A percentile compares a stretch with the other conserved stretches of the same genome.
phyloP scores from a whole-genome alignment of 805 yeast genomes.

The Schwanniomyces vanrijiae region DNA sequence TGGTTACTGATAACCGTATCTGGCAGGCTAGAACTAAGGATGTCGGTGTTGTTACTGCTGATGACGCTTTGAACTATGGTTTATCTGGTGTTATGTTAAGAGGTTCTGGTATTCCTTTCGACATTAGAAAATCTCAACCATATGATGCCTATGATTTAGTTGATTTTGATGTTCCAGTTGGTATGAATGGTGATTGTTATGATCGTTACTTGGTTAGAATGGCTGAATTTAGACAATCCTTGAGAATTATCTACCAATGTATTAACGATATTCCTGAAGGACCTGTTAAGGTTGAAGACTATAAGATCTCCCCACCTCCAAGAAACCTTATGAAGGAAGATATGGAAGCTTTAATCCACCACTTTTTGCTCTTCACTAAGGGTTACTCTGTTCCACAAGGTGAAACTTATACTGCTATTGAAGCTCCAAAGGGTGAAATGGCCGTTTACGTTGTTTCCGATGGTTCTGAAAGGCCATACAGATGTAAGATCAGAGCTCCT shows the following conservation, averaged over 20 bases:
- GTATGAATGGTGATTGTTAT: slow-evolving; percentile 85
- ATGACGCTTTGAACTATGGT: slow-evolving; percentile 80
- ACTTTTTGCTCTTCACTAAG: slow-evolving; percentile 82
- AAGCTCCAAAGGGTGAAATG: slow-evolving; percentile 96
- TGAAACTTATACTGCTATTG: slow-evolving; percentile 87
- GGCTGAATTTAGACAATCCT: slow-evolving; percentile 90
- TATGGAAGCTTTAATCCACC: slow-evolving; percentile 91
- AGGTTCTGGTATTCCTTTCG: slow-evolving; percentile 88
- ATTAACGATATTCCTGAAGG: slow-evolving; percentile 91
- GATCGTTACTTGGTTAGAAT: slow-evolving; percentile 86
- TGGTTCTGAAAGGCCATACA: slow-evolving; percentile 87
- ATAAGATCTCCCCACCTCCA: slow-evolving; percentile 81
- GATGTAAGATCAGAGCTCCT: slow-evolving; percentile 93
- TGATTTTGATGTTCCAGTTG: slow-evolving; percentile 86
- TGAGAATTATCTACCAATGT: slow-evolving; percentile 87
- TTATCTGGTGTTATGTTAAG: slow-evolving; percentile 87
- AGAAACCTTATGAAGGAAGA: slow-evolving; percentile 83
- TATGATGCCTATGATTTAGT: slow-evolving; percentile 87
- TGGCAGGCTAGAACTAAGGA: slow-evolving; percentile 87
- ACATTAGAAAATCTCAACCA: slow-evolving; percentile 82
- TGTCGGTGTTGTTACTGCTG: slow-evolving; percentile 80
- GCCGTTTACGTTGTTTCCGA: slow-evolving; percentile 87
- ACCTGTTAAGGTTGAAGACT: slow-evolving; percentile 88
- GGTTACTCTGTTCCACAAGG: slow-evolving; percentile 89
- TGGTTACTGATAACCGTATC: slow-evolving; percentile 85